Evolutionary conservation across 75 land plant genomes (phyloP), one percentile per base, ranked within the genome.

Genomic region (Gnetum montanum): DNA sequence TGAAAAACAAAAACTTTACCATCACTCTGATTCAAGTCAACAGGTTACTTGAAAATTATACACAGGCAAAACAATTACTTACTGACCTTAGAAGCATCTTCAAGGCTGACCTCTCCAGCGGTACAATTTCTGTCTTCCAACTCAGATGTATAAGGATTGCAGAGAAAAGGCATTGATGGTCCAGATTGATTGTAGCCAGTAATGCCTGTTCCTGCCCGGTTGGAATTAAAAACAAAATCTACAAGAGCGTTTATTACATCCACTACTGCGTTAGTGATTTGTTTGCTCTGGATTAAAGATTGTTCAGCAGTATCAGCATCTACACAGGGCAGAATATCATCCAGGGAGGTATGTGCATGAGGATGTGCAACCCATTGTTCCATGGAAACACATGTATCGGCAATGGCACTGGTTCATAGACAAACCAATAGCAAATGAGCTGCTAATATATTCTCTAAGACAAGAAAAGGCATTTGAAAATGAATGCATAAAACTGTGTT

Each of bases 301-400:
- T 70, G 56, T 60, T 81, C 58, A 7, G 90, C 80, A 5, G 90
- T 85, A 24, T 68, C 70, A 12, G 49, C 50, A 54, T 85, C 85
- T 2, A 82, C 76, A 33, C 90, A 85, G 3, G 95, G 95, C 16
- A 89, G 71, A 49, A 89, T 73, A 8, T 75, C 81, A 35, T 81
- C 83, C 31, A 89, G 48, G 16, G 73, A 73, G 6, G 95, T 79
- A 7, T 72, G 61, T 8, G 65, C 80, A 43, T 38, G 51, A 0
- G 95, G 95, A 43, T 85, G 50, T 26, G 54, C 47, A 6, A 82
- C 80, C 95, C 95, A 89, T 27, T 89, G 75, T 24, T 76, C 77
- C 90, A 89, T 85, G 16, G 95, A 72, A 33, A 89, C 83, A 51
- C 95, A 89, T 0, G 90, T 74, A 49, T 89, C 95, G 54, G 55